Evolutionary conservation across 1,284 basidiomycete genomes (phyloP).

Genomic region (Termitomyces sp.): DNA sequence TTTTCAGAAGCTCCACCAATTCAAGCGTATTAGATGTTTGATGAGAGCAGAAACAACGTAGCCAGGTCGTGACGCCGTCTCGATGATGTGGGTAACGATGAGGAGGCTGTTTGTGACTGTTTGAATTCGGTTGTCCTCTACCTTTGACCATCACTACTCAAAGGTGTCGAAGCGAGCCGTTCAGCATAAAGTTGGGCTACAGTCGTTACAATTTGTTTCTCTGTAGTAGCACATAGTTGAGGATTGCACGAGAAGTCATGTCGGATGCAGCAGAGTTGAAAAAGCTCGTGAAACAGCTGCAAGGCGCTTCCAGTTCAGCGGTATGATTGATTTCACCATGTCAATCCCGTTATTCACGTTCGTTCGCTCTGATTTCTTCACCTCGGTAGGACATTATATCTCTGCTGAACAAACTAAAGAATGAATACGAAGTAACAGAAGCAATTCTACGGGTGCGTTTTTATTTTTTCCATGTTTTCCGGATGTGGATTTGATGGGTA

Average conservation of each 20-base stretch:
- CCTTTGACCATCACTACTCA: conserved; percentile 17
- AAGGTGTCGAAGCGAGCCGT: conserved; percentile 13
- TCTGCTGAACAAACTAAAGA: conserved; percentile 73
- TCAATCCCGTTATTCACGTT: conserved; percentile 36
- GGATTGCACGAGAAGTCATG: conserved; percentile 26
- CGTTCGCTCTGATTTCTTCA: conserved; percentile 22
- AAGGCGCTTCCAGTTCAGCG: conserved; percentile 54
- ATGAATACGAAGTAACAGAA: conserved; percentile 80
- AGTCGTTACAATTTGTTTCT: conserved; percentile 15
- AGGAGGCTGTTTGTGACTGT: conserved; percentile 18
- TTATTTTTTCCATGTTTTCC: conserved; percentile 16
- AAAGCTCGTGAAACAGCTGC: conserved; percentile 75
- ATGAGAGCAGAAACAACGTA: neutral
- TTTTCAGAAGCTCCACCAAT: neutral
- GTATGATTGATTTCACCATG: conserved; percentile 45
- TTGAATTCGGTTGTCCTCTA: conserved; percentile 8
- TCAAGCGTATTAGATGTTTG: neutral
- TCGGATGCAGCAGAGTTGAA: conserved; percentile 61
- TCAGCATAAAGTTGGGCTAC: conserved; percentile 17
- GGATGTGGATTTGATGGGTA: conserved; percentile 16
- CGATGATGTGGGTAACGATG: conserved; percentile 5
- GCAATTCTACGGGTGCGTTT: conserved; percentile 78
- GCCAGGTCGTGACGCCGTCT: neutral
- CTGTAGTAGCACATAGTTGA: conserved; percentile 28
- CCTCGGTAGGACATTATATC: conserved; percentile 61